Base-by-base conservation (phyloP, 1,139 yeast species). In the Yarrowia galli region DNA sequence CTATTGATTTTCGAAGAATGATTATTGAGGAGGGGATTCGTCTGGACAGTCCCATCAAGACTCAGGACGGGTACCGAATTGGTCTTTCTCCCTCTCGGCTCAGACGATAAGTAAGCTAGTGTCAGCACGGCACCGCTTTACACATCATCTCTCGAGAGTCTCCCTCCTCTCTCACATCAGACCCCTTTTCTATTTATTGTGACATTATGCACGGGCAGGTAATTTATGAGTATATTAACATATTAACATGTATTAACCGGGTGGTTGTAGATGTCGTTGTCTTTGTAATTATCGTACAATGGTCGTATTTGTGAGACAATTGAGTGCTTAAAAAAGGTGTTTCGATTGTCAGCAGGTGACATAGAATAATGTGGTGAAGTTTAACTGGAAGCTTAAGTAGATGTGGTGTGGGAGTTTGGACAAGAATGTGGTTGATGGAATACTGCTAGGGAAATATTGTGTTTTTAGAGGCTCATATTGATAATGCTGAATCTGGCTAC, bases 1-100 rank as follows among this genome's bases (percentile, higher is more conserved):
- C 67, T n/a, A 38, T 49, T 53, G 60, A 51, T 42, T 51, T 53
- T 53, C 60, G 67, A 23, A n/a, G 67, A 51, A 68, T 63, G 69
- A 46, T 61, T 61, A 60, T 61, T 49, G 65, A 66, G 65, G 36
- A 48, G 56, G 58, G 56, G 6, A 32, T 40, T 15, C 66, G 63
- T 23, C 63, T 54, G 56, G 43, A 49, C 67, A n/a, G 38, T 51
- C 69, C 40, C 38, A 67, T 40, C 60, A 60, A 43, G 58, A 49
- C 64, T 3, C 68, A 61, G 61, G 49, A 45, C 49, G 56, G 51
- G 8, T 43, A 46, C 53, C 65, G 38, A 9, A 46, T 60, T 22
- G 53, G 53, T 13, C 53, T 46, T 22, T 60, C 65, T 35, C 65
- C 65, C 25, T 46, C 53, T n/a, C 43, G 65, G 4, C 42, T 56